Percentiles rank a stretch among this genome's conserved stretches.
Conservation (phyloP, 192 early-diverging fungal species). For the Coemansia sp. region DNA sequence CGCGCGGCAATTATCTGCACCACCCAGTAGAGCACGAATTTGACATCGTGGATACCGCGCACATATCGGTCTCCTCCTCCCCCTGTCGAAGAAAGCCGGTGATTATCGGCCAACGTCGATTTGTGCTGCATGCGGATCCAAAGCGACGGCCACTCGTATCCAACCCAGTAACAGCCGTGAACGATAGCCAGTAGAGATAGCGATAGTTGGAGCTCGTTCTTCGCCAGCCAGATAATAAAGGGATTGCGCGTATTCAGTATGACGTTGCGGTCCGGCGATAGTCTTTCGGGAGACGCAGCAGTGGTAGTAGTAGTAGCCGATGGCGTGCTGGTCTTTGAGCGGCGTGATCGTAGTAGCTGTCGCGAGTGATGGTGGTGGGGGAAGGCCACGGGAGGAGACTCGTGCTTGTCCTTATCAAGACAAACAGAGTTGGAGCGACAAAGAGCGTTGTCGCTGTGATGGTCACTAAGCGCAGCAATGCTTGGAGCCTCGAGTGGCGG, state of each 20-base stretch:
- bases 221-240: slow-evolving; percentile 37
- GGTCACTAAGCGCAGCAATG: background rate
- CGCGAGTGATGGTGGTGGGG: background rate
- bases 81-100: too few relatives aligned
- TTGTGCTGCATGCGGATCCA: slow-evolving; percentile 43
- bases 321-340: background rate
- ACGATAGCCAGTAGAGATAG: slow-evolving; percentile 22
- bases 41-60: slow-evolving; percentile 61
- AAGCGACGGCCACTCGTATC: slow-evolving; percentile 31
- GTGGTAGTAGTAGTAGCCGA: too few relatives aligned
- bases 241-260: slow-evolving; percentile 45
- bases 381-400: background rate
- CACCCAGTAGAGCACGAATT: slow-evolving; percentile 68
- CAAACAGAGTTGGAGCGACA: slow-evolving; percentile 2
- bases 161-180: slow-evolving; percentile 29
- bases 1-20: slow-evolving; percentile 67
- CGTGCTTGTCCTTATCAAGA: too few relatives aligned
- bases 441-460: background rate
- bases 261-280: slow-evolving; percentile 16
- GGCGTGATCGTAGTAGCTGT: slow-evolving; percentile 30
- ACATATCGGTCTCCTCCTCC: slow-evolving; percentile 13
- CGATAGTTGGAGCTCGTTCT: slow-evolving; percentile 35
- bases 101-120: background rate
- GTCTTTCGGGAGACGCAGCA: background rate
- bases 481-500: slow-evolving; percentile 23